Evolutionary conservation across 2,329 filamentous ascomycete species (phyloP).

Genomic region (Fonsecaea multimorphosa): DNA sequence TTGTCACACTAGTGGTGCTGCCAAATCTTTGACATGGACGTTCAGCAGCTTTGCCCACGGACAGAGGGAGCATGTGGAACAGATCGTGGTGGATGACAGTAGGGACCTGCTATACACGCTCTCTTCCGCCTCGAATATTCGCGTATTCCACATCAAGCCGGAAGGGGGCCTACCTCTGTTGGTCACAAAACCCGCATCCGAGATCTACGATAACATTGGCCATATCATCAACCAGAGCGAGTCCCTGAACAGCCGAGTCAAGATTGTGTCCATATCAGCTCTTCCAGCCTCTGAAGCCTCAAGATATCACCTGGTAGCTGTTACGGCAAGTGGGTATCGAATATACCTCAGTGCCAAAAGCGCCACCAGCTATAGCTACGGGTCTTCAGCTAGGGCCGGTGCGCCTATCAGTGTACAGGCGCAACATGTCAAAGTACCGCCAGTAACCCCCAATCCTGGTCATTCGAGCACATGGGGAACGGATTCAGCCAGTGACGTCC

Average conservation of each 20-base stretch:
- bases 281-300: conserved; percentile 74
- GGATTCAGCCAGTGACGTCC: conserved; percentile 54
- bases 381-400: conserved; percentile 64
- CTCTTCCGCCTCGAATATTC: conserved; percentile 84
- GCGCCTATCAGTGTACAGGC: conserved; percentile 95
- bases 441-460: conserved; percentile 51
- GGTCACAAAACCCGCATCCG: conserved; percentile 60
- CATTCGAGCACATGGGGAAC: conserved; percentile 37
- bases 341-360: conserved; percentile 91
- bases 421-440: conserved; percentile 95
- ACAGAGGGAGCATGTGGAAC: conserved; percentile 62
- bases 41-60: conserved; percentile 30
- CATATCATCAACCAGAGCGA: conserved; percentile 80
- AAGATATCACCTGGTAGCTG: conserved; percentile 69
- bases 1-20: conserved; percentile 76
- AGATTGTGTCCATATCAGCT: conserved; percentile 82
- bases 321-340: conserved; percentile 87
- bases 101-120: conserved; percentile 89
- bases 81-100: conserved; percentile 87
- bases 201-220: conserved; percentile 72
- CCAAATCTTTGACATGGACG: conserved; percentile 65
- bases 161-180: conserved; percentile 59
- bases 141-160: conserved; percentile 84
- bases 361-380: conserved; percentile 74
- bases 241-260: conserved; percentile 71